Evolutionary conservation across 2,329 filamentous ascomycete genomes (phyloP).

Genomic region (Neonectria sp.): DNA sequence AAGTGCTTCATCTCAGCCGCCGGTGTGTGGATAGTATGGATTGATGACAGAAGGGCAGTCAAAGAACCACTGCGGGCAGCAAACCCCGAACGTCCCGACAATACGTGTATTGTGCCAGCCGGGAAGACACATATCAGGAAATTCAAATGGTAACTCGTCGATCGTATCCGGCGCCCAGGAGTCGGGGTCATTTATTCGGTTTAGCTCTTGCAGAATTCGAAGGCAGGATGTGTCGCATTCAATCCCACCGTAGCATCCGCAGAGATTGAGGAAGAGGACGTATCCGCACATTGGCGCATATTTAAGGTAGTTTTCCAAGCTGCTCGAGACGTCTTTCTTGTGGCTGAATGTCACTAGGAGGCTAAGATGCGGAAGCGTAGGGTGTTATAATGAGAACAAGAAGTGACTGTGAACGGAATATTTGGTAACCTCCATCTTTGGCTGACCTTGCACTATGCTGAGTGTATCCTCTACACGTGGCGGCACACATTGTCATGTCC

Average conservation of each 20-base stretch:
- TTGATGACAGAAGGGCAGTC: slow-evolving; percentile 36
- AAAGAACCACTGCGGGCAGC: slow-evolving; percentile 38
- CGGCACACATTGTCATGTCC: not conserved
- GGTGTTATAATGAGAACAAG: not conserved
- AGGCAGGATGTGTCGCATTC: slow-evolving; percentile 43
- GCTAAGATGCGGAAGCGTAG: not conserved
- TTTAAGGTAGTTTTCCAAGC: not conserved
- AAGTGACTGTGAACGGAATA: too few relatives aligned
- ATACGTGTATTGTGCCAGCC: slow-evolving; percentile 46
- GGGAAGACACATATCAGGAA: slow-evolving; percentile 44
- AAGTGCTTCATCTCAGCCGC: not conserved
- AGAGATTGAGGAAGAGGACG: slow-evolving; percentile 45
- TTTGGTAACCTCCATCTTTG: not conserved
- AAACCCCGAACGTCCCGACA: slow-evolving; percentile 31
- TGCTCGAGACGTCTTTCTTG: not conserved
- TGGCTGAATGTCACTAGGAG: not conserved
- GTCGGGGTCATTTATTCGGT: slow-evolving; percentile 48
- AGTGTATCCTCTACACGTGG: not conserved
- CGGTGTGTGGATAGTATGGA: slow-evolving; percentile 27
- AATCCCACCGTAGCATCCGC: slow-evolving; percentile 47
- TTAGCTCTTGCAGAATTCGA: slow-evolving; percentile 43
- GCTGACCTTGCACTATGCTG: not conserved
- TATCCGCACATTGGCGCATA: slow-evolving; percentile 49
- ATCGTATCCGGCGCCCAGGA: slow-evolving; percentile 43
- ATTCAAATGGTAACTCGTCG: slow-evolving; percentile 44